Conservation (phyloP, 2,329 filamentous ascomycete genomes). For the Furcasterigmium sp. region DNA sequence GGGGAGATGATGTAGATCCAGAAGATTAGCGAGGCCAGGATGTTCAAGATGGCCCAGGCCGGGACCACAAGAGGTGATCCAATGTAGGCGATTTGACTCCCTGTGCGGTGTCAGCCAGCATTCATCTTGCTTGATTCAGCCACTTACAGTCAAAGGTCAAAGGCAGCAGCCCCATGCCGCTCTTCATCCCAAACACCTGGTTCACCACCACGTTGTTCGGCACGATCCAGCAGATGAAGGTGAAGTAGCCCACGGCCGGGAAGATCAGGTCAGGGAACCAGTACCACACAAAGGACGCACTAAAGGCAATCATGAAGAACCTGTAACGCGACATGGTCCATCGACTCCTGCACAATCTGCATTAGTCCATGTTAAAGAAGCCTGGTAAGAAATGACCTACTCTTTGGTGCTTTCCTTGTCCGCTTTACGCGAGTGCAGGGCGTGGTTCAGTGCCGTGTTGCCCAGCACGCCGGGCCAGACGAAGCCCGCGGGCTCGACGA, state of each 20-base stretch:
- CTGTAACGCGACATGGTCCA: slow-evolving; percentile 28
- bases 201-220: slow-evolving; percentile 40
- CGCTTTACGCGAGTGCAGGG: slow-evolving; percentile 31
- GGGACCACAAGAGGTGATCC: slow-evolving; percentile 33
- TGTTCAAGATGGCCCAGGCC: slow-evolving; percentile 41
- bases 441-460: slow-evolving; percentile 38
- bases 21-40: slow-evolving; percentile 40
- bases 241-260: slow-evolving; percentile 35
- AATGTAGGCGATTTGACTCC: slow-evolving; percentile 27
- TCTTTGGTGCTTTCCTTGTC: slow-evolving; percentile 15
- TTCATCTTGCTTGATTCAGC: background rate
- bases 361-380: background rate
- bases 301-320: slow-evolving; percentile 26
- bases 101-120: slow-evolving; percentile 12
- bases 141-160: slow-evolving; percentile 34
- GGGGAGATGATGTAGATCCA: slow-evolving; percentile 39
- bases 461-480: slow-evolving; percentile 49
- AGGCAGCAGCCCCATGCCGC: slow-evolving; percentile 30
- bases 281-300: slow-evolving; percentile 37
- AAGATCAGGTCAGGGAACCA: slow-evolving; percentile 46
- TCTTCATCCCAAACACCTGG: slow-evolving; percentile 43
- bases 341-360: slow-evolving; percentile 1
- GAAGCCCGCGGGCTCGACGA: slow-evolving; percentile 40
- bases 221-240: slow-evolving; percentile 42
- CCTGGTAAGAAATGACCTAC: background rate